These are phyloP conservation scores for Yarrowia sp. DNA, from an alignment of 805 yeast genomes.

Conservation along the genomic window DNA sequence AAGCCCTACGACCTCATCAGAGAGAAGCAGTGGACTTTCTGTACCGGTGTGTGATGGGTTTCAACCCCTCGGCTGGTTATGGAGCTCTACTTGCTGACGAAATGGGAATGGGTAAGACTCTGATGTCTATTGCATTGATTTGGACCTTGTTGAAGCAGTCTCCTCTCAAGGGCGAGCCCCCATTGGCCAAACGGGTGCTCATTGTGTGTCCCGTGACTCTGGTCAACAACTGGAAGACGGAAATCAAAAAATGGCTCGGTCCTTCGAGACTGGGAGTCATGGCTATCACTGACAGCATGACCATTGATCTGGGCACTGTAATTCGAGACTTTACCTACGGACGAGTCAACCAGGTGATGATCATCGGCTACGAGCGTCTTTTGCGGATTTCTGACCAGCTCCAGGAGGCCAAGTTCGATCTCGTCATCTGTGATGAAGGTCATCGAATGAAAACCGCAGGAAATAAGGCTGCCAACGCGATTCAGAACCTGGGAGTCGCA, in stretches of 20 bases:
- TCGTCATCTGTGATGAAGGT: constrained; percentile 93
- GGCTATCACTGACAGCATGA: constrained; percentile 48
- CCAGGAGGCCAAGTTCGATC: constrained; percentile 56
- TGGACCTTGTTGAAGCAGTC: constrained; percentile 74
- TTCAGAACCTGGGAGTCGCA: constrained; percentile 62
- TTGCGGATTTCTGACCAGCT: constrained; percentile 56
- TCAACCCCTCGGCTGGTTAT: constrained; percentile 55
- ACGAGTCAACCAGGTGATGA: constrained; percentile 78
- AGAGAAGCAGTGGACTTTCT: constrained; percentile 81
- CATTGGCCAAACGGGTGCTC: constrained; percentile 63
- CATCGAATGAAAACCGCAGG: constrained; percentile 81
- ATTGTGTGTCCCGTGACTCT: constrained; percentile 93
- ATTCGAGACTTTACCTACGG: constrained; percentile 67
- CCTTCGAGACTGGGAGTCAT: constrained; percentile 68
- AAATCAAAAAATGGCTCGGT: constrained; percentile 89
- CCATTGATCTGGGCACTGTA: constrained; percentile 59
- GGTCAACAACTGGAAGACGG: constrained; percentile 84
- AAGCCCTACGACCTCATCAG: constrained; percentile 79
- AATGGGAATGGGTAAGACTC: constrained; percentile 94
- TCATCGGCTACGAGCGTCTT: constrained; percentile 88
- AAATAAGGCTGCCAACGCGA: constrained; percentile 72
- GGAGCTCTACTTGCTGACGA: constrained; percentile 95
- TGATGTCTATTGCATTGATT: constrained; percentile 80
- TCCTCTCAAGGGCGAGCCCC: constrained; percentile 49
- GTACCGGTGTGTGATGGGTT: constrained; percentile 83